These are phyloP conservation scores for Hygrophorus russula DNA, from an alignment of 768 basidiomycete genomes.

Conservation along the genomic window DNA sequence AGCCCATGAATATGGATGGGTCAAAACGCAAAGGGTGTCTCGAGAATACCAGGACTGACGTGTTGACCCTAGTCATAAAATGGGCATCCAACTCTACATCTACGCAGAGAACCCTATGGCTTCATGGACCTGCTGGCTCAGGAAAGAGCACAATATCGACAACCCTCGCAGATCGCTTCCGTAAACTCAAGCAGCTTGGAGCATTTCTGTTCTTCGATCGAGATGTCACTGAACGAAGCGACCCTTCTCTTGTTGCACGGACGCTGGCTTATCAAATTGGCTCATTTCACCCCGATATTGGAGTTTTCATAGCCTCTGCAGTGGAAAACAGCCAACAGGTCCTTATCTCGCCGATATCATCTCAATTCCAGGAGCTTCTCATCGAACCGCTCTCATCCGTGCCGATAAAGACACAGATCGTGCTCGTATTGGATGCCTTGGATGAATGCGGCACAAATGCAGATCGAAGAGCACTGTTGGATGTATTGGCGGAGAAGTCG, in stretches of 20 bases:
- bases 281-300: neutral
- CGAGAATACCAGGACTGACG: constrained; percentile 1
- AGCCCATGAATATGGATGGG: constrained; percentile 4
- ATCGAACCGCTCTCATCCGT: neutral
- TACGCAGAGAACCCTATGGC: constrained; percentile 8
- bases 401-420: neutral
- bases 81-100: neutral
- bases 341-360: neutral
- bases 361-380: constrained; percentile 4
- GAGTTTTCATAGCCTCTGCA: neutral
- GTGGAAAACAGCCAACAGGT: neutral
- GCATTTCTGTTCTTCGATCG: constrained; percentile 10
- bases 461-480: constrained; percentile 5
- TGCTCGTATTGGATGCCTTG: constrained; percentile 14
- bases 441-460: constrained; percentile 13
- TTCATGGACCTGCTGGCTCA: constrained; percentile 10
- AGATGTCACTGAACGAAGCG: constrained; percentile 2
- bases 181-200: constrained; percentile 6
- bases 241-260: constrained; percentile 5
- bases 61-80: neutral
- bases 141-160: constrained; percentile 12
- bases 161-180: constrained; percentile 7
- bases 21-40: constrained; percentile 3
- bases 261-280: constrained; percentile 7
- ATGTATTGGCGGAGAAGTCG: constrained; percentile 6